phyloP scores from a whole-genome alignment of 192 early-diverging fungal genomes.

The Coemansia sp. region DNA sequence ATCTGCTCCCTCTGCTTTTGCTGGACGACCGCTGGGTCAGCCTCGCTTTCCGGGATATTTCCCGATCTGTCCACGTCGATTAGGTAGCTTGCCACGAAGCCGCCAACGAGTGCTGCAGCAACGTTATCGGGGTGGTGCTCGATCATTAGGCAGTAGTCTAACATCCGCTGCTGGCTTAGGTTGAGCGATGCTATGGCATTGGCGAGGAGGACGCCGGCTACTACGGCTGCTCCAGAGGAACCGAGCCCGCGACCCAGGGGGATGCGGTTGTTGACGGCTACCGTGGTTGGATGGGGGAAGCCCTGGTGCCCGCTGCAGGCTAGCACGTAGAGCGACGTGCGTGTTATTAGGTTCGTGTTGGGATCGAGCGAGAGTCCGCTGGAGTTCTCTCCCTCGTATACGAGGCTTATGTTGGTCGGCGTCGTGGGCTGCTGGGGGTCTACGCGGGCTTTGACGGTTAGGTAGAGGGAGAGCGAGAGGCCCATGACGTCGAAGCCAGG shows the following conservation, averaged over 20 bases:
- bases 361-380: conserved; percentile 78
- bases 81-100: conserved; percentile 88
- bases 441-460: conserved; percentile 64
- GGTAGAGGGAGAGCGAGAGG: conserved; percentile 82
- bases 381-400: conserved; percentile 48
- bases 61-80: conserved; percentile 50
- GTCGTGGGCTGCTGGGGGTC: not conserved
- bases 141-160: conserved; percentile 89
- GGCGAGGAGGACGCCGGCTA: conserved; percentile 87
- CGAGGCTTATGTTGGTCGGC: conserved; percentile 47
- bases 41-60: conserved; percentile 40
- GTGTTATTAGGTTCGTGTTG: conserved; percentile 84
- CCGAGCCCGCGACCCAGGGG: conserved; percentile 97
- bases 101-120: conserved; percentile 89
- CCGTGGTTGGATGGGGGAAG: conserved; percentile 64
- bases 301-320: conserved; percentile 59
- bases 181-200: conserved; percentile 67
- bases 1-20: conserved; percentile 22
- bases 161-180: conserved; percentile 71
- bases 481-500: conserved; percentile 97
- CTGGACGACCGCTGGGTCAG: conserved; percentile 10
- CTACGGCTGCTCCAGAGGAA: conserved; percentile 92
- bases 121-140: conserved; percentile 99
- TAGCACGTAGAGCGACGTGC: conserved; percentile 88
- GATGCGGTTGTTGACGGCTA: conserved; percentile 87